These are phyloP conservation scores for Pseudonitzschia delicatissima DNA, from an alignment of 108 stramenopile species.

Conservation along the genomic window DNA sequence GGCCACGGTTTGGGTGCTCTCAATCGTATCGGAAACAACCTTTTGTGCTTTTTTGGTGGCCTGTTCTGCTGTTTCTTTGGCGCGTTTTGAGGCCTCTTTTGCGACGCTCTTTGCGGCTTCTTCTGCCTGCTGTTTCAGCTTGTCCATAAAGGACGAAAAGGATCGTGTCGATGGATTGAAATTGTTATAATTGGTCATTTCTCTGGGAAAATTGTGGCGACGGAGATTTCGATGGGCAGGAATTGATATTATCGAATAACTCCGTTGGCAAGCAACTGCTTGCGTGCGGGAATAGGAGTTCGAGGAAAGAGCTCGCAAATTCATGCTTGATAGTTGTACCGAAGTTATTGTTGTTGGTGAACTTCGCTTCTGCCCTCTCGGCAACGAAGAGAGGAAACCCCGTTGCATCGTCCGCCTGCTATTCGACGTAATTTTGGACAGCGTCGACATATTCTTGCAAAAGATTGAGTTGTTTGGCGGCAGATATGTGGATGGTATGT, in stretches of 20 bases:
- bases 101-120: background rate
- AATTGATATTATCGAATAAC: no score
- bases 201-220: no score
- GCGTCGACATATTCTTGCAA: background rate
- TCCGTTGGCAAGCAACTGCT: no score
- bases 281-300: no score
- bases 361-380: background rate
- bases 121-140: background rate
- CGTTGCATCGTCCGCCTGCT: background rate
- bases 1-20: constrained; percentile 1
- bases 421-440: background rate
- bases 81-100: background rate
- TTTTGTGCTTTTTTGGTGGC: background rate
- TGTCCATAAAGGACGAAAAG: background rate
- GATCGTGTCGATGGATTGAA: background rate
- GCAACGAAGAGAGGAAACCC: background rate
- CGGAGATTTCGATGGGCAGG: no score
- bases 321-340: background rate
- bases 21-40: background rate
- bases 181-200: background rate
- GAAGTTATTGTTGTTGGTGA: background rate
- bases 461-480: no score
- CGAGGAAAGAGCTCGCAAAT: no score
- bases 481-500: no score
- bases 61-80: background rate